These are phyloP conservation scores for Alternaria panax DNA, from an alignment of 2,329 filamentous ascomycete species.

Conservation along the genomic window DNA sequence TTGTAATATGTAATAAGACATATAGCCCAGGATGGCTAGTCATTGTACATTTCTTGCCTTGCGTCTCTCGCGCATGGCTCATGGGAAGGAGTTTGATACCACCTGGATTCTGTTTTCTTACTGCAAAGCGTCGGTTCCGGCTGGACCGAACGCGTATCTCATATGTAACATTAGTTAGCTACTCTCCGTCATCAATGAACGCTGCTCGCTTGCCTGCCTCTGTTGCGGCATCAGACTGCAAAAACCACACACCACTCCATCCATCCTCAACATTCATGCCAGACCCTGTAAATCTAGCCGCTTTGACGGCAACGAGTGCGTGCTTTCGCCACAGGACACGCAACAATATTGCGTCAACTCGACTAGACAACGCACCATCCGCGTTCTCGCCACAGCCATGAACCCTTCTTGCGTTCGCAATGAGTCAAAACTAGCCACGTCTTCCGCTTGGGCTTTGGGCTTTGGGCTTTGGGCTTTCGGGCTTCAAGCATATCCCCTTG, in stretches of 20 bases:
- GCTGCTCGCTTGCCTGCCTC: conserved; percentile 2
- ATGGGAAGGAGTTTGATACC: conserved; percentile 9
- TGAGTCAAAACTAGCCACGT: background rate
- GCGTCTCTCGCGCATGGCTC: background rate
- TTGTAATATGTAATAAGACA: conserved; percentile 7
- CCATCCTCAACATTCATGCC: background rate
- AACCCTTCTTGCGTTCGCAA: conserved; percentile 3
- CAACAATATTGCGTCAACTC: background rate
- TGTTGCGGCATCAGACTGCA: background rate
- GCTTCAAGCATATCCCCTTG: background rate
- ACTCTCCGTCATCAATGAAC: conserved; percentile 1
- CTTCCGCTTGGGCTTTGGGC: background rate
- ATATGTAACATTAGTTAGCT: conserved; percentile 1
- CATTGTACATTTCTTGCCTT: conserved; percentile 5
- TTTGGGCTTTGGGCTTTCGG: background rate
- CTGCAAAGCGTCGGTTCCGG: background rate
- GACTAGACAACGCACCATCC: background rate
- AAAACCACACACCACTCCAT: background rate
- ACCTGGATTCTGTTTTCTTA: conserved; percentile 5
- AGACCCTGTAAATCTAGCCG: background rate
- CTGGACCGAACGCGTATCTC: conserved; percentile 2
- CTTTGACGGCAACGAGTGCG: background rate
- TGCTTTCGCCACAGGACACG: background rate
- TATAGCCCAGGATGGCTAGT: conserved; percentile 9
- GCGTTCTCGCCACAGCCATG: background rate